These are phyloP conservation scores for Alliaria petiolata DNA, from an alignment of 345 rosid genomes.

Conservation along the genomic window DNA sequence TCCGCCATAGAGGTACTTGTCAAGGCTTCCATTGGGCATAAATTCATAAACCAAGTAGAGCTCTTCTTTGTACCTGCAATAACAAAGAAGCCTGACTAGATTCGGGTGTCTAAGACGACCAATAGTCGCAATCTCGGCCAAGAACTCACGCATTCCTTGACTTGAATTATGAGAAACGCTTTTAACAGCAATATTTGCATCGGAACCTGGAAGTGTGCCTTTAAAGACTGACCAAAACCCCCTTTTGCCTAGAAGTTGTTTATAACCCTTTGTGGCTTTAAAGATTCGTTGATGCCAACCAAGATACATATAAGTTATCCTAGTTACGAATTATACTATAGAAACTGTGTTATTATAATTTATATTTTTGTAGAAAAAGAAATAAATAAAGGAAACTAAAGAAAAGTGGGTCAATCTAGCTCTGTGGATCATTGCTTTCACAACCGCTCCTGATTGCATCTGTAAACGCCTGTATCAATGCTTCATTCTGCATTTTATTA, in stretches of 20 bases:
- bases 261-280: slow-evolving; percentile 31
- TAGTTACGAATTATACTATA: too few relatives aligned
- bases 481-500: too few relatives aligned
- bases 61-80: slow-evolving; percentile 44
- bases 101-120: slow-evolving; percentile 41
- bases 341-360: too few relatives aligned
- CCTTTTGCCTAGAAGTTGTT: slow-evolving; percentile 35
- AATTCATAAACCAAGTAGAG: slow-evolving; percentile 46
- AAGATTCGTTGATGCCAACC: too few relatives aligned
- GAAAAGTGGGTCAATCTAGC: too few relatives aligned
- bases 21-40: slow-evolving; percentile 58
- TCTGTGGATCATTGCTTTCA: too few relatives aligned
- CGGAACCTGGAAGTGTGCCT: slow-evolving; percentile 18
- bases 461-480: too few relatives aligned
- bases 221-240: slow-evolving; percentile 41
- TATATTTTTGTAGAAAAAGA: too few relatives aligned
- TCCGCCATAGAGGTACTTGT: slow-evolving; percentile 27
- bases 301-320: too few relatives aligned
- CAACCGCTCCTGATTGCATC: too few relatives aligned
- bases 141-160: slow-evolving; percentile 37
- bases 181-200: slow-evolving; percentile 34
- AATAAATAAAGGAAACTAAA: too few relatives aligned
- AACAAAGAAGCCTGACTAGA: slow-evolving; percentile 45
- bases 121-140: slow-evolving; percentile 36
- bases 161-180: slow-evolving; percentile 25